Conservation (phyloP, 176 grass and related monocot species). For the Phyllostachys edulis region DNA sequence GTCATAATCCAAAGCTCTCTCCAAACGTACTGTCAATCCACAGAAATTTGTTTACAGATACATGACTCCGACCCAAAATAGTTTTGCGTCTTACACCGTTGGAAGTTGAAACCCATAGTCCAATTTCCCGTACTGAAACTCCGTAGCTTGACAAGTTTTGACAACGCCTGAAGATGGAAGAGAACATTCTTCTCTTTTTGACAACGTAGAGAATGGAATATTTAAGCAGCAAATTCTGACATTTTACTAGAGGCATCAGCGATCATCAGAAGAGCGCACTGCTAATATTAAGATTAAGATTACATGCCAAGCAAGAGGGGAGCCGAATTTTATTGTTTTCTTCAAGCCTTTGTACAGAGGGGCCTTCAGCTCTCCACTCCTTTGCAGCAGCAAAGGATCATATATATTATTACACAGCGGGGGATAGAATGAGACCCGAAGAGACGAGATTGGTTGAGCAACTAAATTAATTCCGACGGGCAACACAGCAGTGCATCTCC, state of each 20-base stretch:
- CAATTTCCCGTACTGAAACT: background rate
- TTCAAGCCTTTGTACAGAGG: conserved; percentile 63
- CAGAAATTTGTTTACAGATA: too few relatives aligned
- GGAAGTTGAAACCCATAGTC: background rate
- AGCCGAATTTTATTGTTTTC: conserved; percentile 49
- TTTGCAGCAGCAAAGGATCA: conserved; percentile 26
- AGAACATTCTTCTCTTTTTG: background rate
- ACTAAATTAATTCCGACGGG: conserved; percentile 47
- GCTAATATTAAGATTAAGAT: background rate
- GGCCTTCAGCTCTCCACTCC: conserved; percentile 41
- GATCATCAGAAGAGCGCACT: background rate
- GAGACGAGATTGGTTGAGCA: conserved; percentile 16
- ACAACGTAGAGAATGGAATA: background rate
- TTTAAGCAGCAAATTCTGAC: background rate
- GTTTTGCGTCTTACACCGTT: background rate
- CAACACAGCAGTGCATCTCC: conserved; percentile 1
- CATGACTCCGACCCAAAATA: background rate
- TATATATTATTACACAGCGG: conserved; percentile 34
- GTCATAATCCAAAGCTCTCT: background rate
- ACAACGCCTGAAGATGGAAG: background rate
- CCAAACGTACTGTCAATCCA: background rate
- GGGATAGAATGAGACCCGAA: conserved; percentile 29
- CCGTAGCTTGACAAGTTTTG: too few relatives aligned
- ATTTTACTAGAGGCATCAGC: background rate
- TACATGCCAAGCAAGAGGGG: conserved; percentile 35